Percentiles rank a stretch among this genome's conserved stretches.
phyloP scores from a whole-genome alignment of 768 basidiomycete species.

The Boletus sp. region DNA sequence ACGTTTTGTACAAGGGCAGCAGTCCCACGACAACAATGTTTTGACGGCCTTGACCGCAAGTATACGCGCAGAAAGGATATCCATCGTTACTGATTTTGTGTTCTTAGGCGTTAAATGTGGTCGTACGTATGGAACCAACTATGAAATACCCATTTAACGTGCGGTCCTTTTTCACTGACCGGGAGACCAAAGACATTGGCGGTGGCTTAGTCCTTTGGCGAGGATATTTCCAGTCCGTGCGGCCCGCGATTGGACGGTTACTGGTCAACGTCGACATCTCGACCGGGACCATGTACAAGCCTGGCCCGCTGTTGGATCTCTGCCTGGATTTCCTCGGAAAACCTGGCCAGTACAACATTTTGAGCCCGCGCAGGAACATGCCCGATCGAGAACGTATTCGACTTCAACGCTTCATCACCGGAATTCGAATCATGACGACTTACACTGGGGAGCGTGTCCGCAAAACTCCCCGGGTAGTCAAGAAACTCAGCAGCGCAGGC shows the following conservation, averaged over 20 bases:
- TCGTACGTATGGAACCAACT: conserved; percentile 71
- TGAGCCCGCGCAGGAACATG: conserved; percentile 41
- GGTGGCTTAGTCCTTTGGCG: conserved; percentile 69
- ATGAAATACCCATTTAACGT: conserved; percentile 67
- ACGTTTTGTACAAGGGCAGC: conserved; percentile 60
- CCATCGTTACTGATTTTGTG: background rate
- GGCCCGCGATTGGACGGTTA: conserved; percentile 61
- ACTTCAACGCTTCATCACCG: conserved; percentile 54
- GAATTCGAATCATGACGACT: conserved; percentile 47
- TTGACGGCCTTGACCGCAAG: conserved; percentile 63
- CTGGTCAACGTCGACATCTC: conserved; percentile 77
- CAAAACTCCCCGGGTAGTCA: conserved; percentile 56
- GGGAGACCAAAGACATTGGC: conserved; percentile 53
- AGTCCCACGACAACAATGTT: conserved; percentile 65
- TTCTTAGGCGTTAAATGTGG: conserved; percentile 65
- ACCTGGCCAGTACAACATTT: conserved; percentile 26
- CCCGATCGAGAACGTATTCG: conserved; percentile 50
- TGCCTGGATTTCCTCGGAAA: conserved; percentile 53
- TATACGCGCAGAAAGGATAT: background rate
- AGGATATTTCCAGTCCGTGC: conserved; percentile 77
- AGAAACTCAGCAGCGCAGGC: conserved; percentile 51
- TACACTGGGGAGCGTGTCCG: conserved; percentile 35
- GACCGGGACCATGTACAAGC: conserved; percentile 71
- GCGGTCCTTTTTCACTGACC: conserved; percentile 67
- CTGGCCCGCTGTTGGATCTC: conserved; percentile 55